Evolutionary conservation across 768 basidiomycete genomes (phyloP), one percentile per base, ranked within the genome.

Genomic region (Astraeus odoratus): DNA sequence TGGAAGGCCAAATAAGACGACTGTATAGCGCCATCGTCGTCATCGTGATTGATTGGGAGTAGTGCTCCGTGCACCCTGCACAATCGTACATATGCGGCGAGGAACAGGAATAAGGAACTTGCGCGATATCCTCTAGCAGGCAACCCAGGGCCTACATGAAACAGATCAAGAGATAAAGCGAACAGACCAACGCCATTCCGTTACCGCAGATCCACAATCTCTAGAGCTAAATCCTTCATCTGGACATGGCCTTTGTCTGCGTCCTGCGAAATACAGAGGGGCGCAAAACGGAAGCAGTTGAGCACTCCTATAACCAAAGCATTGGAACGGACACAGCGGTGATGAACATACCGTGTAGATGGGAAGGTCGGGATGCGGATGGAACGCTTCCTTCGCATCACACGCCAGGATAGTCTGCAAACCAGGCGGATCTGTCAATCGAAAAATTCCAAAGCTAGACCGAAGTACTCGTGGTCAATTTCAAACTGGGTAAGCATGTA

Each of bases 341-440:
- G 3, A 9, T 26, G 44, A 12, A 74, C 82, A 46, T 49, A 91
- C 90, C 12, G 90, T 92, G 59, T 92, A 92, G 59, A 92, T 90
- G 5, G 87, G 86, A 30, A 78, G 52, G 55, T 88, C 83, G 20
- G 85, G 77, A 65, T 94, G 91, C 1, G 87, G 87, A 60, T 94
- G 91, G 59, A 93, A 93, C 1, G 86, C 80, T 46, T 85, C 83
- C 57, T 78, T 83, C 30, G 70, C 77, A 2, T 61, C 70, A 58
- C 92, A 94, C 0, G 68, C 63, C 24, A 86, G 60, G 22, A 95
- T 80, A 1, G 80, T 77, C 50, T 81, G 68, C 30, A 96, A 61
- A 3, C 92, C 92, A 0, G 81, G 85, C 0, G 91, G 91, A 59
- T 92, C 87, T 0, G 92, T 95, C 5, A 94, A 66, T 12, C 92